A percentile compares a stretch with the other conserved stretches of the same genome.
Conservation (phyloP, 2,329 filamentous ascomycete genomes). For the Botrytis pseudocinerea region DNA sequence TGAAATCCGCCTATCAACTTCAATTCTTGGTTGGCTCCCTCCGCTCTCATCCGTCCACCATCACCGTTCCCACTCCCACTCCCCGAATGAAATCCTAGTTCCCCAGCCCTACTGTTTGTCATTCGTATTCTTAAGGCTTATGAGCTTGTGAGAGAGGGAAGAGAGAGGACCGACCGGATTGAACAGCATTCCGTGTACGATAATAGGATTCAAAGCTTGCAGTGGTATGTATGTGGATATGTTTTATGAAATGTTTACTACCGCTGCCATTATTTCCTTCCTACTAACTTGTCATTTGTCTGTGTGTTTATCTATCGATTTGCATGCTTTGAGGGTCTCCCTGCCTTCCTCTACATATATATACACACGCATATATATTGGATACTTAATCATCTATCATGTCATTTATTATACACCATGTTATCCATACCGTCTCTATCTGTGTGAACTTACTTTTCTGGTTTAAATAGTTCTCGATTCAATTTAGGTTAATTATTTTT, state of each 20-base stretch:
- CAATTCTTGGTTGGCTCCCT: background rate
- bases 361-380: background rate
- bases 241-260: slow-evolving; percentile 5
- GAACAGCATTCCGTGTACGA: background rate
- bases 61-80: slow-evolving; percentile 1
- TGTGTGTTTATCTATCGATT: no score
- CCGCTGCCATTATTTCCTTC: background rate
- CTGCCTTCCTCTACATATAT: background rate
- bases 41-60: background rate
- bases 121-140: slow-evolving; percentile 11
- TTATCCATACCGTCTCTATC: background rate
- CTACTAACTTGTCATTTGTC: background rate
- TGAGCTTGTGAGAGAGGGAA: slow-evolving; percentile 1
- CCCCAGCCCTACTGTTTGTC: slow-evolving; percentile 18
- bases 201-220: background rate
- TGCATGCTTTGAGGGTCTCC: background rate
- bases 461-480: background rate
- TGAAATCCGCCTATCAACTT: slow-evolving; percentile 6
- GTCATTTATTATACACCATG: background rate
- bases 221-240: background rate
- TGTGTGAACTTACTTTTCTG: slow-evolving; percentile 15
- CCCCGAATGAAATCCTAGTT: slow-evolving; percentile 8
- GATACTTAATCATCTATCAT: background rate
- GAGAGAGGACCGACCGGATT: background rate
- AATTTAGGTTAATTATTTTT: slow-evolving; percentile 3